A percentile compares a stretch with the other conserved stretches of the same genome.
Conservation (phyloP, 2,329 filamentous ascomycete species). For the Aureobasidium sp. region DNA sequence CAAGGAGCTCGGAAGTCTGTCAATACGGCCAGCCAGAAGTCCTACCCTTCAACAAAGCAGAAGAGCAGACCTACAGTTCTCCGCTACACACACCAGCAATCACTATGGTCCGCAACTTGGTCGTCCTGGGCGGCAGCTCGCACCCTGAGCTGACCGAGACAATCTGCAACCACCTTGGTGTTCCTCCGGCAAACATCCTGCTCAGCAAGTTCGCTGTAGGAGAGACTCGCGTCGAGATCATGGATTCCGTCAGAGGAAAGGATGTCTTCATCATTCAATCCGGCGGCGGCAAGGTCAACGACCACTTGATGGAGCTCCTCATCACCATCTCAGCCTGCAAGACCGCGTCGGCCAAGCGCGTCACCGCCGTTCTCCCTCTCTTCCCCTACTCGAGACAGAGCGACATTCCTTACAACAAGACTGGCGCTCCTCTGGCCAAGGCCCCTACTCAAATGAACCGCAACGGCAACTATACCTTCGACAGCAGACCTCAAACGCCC, state of each 20-base stretch:
- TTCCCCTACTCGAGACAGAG: constrained; percentile 97
- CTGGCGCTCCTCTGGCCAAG: constrained; percentile 78
- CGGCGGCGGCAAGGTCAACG: constrained; percentile 86
- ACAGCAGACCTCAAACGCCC: constrained; percentile 84
- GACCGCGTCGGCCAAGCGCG: constrained; percentile 80
- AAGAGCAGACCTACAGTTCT: not conserved
- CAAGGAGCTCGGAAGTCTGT: not conserved
- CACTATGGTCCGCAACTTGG: constrained; percentile 86
- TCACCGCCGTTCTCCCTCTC: constrained; percentile 88
- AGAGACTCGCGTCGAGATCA: constrained; percentile 90
- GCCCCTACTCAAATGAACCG: constrained; percentile 46
- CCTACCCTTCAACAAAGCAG: not conserved
- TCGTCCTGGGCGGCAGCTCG: constrained; percentile 86
- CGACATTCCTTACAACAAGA: constrained; percentile 94
- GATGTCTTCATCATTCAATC: constrained; percentile 99
- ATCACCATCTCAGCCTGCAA: constrained; percentile 99
- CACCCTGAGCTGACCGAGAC: constrained; percentile 81
- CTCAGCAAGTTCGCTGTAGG: constrained; percentile 91
- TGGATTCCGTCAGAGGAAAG: constrained; percentile 93
- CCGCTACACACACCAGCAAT: not conserved
- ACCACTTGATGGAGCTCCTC: constrained; percentile 91
- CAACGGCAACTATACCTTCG: constrained; percentile 68
- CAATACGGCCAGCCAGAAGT: not conserved
- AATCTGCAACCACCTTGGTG: constrained; percentile 81
- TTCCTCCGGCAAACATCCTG: constrained; percentile 76